These are phyloP conservation scores for Pseudocercospora pini-densiflorae DNA, from an alignment of 2,329 filamentous ascomycete genomes.

Conservation along the genomic window DNA sequence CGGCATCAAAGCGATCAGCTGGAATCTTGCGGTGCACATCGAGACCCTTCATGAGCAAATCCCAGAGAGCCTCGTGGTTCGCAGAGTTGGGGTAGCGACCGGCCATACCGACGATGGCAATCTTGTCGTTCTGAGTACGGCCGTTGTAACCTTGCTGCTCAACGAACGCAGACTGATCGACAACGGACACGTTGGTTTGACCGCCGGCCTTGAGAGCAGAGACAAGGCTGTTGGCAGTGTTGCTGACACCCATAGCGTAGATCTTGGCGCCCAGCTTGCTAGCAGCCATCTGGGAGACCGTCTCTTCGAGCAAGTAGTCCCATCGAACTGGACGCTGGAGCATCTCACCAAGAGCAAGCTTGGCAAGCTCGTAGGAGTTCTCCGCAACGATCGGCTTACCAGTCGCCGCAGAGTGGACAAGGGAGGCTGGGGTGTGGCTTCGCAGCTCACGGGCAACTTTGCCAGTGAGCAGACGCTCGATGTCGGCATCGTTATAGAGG, in stretches of 20 bases:
- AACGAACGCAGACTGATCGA: conserved; percentile 53
- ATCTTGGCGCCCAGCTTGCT: conserved; percentile 50
- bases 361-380: conserved; percentile 52
- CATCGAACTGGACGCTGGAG: conserved; percentile 54
- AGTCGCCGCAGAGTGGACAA: conserved; percentile 53
- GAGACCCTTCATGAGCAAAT: conserved; percentile 73
- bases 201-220: conserved; percentile 59
- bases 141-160: conserved; percentile 42
- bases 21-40: conserved; percentile 73
- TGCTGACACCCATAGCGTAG: conserved; percentile 57
- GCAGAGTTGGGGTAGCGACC: conserved; percentile 77
- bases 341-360: conserved; percentile 50
- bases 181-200: conserved; percentile 47
- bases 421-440: conserved; percentile 47
- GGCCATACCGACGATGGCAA: conserved; percentile 85
- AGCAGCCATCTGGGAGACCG: conserved; percentile 52
- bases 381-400: conserved; percentile 53
- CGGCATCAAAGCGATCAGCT: conserved; percentile 72
- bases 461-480: conserved; percentile 55
- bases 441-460: conserved; percentile 47
- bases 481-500: conserved; percentile 56
- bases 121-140: conserved; percentile 65
- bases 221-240: conserved; percentile 59
- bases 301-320: conserved; percentile 54
- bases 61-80: conserved; percentile 74